phyloP scores from a whole-genome alignment of 331 rosid genomes.

The Acacia pycnantha region DNA sequence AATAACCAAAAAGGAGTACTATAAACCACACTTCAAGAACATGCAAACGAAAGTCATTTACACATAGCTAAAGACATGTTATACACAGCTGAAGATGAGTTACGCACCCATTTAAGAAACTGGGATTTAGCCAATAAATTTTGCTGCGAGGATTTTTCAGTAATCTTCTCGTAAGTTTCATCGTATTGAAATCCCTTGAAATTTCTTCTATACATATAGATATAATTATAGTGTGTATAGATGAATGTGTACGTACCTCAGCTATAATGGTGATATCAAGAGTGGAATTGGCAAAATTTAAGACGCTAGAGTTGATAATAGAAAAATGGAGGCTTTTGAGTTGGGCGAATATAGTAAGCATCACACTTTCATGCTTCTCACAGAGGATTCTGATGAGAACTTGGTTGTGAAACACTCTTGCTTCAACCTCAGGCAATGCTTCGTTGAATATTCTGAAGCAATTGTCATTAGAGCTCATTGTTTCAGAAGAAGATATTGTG shows the following conservation, averaged over 20 bases:
- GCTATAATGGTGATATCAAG: conserved; percentile 22
- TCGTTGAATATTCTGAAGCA: conserved; percentile 14
- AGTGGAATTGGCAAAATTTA: conserved; percentile 9
- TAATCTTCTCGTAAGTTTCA: no score
- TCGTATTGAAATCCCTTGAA: no score
- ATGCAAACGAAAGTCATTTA: no score
- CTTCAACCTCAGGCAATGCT: conserved; percentile 51
- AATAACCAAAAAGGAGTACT: no score
- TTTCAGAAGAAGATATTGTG: conserved; percentile 32
- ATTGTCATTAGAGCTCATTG: conserved; percentile 7
- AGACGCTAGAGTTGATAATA: not conserved
- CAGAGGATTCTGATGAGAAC: conserved; percentile 22
- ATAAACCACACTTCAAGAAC: no score
- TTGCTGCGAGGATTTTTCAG: no score
- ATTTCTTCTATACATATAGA: no score
- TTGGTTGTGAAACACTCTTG: conserved; percentile 41
- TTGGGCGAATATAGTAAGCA: conserved; percentile 5
- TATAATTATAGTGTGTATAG: not conserved
- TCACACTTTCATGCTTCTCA: not conserved
- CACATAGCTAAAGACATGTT: no score
- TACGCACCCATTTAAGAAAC: no score
- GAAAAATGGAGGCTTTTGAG: conserved; percentile 14
- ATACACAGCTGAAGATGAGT: no score
- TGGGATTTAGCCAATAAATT: no score
- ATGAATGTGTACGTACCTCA: conserved; percentile 9